Conservation (phyloP, 768 basidiomycete genomes). For the Podaxis sp. region DNA sequence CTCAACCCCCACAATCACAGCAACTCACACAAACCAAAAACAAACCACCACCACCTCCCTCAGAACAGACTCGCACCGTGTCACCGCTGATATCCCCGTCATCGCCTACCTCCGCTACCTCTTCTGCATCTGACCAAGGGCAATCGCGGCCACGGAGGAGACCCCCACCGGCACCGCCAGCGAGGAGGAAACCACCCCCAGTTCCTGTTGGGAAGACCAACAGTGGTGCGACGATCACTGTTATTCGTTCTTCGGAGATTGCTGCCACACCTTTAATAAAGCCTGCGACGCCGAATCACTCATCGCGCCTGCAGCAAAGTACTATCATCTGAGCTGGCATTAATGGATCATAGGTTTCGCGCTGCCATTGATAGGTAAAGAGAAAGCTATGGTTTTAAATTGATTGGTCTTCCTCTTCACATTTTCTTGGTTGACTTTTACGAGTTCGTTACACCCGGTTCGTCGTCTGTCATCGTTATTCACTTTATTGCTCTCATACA, state of each 20-base stretch:
- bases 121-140: slow-evolving; percentile 17
- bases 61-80: slow-evolving; percentile 1
- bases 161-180: slow-evolving; percentile 60
- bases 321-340: background rate
- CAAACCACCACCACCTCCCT: slow-evolving; percentile 8
- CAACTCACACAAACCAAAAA: slow-evolving; percentile 12
- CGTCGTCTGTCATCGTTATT: background rate
- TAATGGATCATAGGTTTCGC: background rate
- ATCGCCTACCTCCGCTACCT: slow-evolving; percentile 9
- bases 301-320: slow-evolving; percentile 22
- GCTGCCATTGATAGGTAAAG: background rate
- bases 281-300: slow-evolving; percentile 20
- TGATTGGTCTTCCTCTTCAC: background rate
- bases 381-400: background rate
- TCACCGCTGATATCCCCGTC: slow-evolving; percentile 4
- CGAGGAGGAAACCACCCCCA: slow-evolving; percentile 69
- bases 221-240: slow-evolving; percentile 53
- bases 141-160: slow-evolving; percentile 29
- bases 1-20: slow-evolving; percentile 2
- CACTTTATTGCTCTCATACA: background rate
- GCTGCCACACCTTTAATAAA: background rate
- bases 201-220: slow-evolving; percentile 49
- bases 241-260: slow-evolving; percentile 44
- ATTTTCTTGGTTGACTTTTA: background rate
- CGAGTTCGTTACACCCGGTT: background rate